Conservation (phyloP, 306 rosid species). For the Vicia faba region DNA sequence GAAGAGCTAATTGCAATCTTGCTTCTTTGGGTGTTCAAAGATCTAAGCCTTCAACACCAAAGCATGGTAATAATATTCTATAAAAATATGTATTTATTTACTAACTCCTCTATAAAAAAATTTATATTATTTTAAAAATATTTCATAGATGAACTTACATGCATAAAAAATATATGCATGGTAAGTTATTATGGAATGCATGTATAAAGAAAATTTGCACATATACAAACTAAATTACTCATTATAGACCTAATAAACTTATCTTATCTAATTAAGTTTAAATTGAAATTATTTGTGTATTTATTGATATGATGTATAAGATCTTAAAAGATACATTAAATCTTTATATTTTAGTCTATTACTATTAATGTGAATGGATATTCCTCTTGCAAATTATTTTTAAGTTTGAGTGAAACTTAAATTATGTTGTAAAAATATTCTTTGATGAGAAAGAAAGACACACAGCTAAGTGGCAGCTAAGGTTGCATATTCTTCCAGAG, state of each 20-base stretch:
- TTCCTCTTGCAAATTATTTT: constrained; percentile 36
- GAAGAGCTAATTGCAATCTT: constrained; percentile 96
- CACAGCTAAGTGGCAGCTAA: constrained; percentile 46
- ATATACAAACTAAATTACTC: background rate
- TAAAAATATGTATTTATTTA: no score
- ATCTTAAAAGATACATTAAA: constrained; percentile 42
- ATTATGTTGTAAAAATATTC: constrained; percentile 43
- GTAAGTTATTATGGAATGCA: no score
- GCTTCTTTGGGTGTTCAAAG: constrained; percentile 99
- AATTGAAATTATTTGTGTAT: background rate
- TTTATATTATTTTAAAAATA: background rate
- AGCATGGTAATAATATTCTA: constrained; percentile 60
- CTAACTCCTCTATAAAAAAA: background rate
- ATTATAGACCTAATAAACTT: background rate
- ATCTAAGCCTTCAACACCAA: constrained; percentile 99
- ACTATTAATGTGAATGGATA: constrained; percentile 43
- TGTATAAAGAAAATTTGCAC: background rate
- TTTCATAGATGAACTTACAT: background rate
- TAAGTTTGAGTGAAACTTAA: constrained; percentile 34
- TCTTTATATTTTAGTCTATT: constrained; percentile 31
- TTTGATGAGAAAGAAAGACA: constrained; percentile 44
- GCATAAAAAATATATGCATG: background rate
- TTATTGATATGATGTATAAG: constrained; percentile 43
- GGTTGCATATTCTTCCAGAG: constrained; percentile 59
- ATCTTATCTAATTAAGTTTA: constrained; percentile 10